Conservation (phyloP, 225 moss, liverwort and hornwort genomes). For the Neckera pumila region DNA sequence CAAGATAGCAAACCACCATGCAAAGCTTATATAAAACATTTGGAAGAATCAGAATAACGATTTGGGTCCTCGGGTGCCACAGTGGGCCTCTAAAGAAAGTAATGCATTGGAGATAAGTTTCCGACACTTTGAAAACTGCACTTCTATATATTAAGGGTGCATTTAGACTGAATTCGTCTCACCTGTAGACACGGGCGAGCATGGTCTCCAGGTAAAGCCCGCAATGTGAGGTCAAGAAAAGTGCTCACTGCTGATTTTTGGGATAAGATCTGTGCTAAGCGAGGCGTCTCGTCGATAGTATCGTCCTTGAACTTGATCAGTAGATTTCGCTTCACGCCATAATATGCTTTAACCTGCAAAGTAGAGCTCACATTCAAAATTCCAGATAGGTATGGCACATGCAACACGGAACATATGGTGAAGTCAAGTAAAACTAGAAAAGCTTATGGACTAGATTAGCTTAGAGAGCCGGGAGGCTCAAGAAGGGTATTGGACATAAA, state of each 20-base stretch:
- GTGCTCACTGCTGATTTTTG: constrained; percentile 68
- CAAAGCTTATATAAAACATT: background rate
- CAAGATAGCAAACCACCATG: background rate
- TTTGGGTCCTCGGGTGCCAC: background rate
- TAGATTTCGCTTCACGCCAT: constrained; percentile 70
- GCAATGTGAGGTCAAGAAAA: constrained; percentile 61
- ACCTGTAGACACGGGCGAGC: constrained; percentile 79
- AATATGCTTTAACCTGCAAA: constrained; percentile 68
- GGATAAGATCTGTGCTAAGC: constrained; percentile 52
- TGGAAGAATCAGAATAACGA: background rate
- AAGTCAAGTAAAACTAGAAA: background rate
- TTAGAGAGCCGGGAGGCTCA: background rate
- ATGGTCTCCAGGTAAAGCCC: constrained; percentile 75
- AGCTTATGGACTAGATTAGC: background rate
- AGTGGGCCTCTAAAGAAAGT: background rate
- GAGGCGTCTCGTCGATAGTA: constrained; percentile 71
- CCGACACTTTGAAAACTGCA: background rate
- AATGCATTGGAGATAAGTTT: background rate
- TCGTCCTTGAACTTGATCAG: constrained; percentile 80
- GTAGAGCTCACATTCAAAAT: background rate
- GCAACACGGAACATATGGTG: background rate
- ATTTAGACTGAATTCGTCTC: background rate
- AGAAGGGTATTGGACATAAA: background rate
- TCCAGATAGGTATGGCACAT: background rate
- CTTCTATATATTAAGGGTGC: background rate